Base-by-base conservation (phyloP, 1,284 basidiomycete genomes). In the Cryptococcus sp. region DNA sequence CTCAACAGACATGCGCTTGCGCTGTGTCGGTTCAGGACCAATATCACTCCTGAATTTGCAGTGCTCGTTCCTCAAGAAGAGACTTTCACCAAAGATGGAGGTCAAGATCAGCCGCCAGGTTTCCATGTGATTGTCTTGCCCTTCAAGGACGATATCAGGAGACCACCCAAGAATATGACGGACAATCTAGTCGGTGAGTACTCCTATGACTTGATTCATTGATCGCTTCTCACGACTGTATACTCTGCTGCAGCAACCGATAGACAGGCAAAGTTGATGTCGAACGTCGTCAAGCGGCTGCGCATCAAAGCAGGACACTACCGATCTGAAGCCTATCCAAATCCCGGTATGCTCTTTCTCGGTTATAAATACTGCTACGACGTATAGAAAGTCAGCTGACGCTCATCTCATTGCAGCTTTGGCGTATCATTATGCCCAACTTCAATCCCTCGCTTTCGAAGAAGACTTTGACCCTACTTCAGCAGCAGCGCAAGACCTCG, bases 111-210 rank as follows among this genome's bases (percentile, higher is more conserved):
- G 52, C 91, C 95, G 20, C 86, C 91, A 0, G 96, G 96, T 1
- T 91, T 99, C 74, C 91, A 98, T 78, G 81, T 98, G 52, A 89
- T 97, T 59, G 87, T 88, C 11, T 78, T 98, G 23, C 94, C 95
- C 0, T 99, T 89, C 71, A 89, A 90, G 7, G 95, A 99, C 72
- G 96, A 99, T 69, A 88, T 99, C 50, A 86, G 95, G 47, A 82
- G 84, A 34, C 87, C 87, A 7, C 88, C 89, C 6, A 76, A 68
- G 51, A 74, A 69, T 22, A 65, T 78, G 22, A 73, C 63, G 16
- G 63, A 74, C 37, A 72, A 46, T 73, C 86, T 50, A 80, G 84
- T 54, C 76, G 82, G 70, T 83, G 81, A 81, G 87, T 88, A 83
- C 67, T 10, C 13, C 20, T 34, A 8, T 55, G 17, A 0, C 81